Conservation (phyloP, 1,284 basidiomycete genomes). For the Leccinum insigne region DNA sequence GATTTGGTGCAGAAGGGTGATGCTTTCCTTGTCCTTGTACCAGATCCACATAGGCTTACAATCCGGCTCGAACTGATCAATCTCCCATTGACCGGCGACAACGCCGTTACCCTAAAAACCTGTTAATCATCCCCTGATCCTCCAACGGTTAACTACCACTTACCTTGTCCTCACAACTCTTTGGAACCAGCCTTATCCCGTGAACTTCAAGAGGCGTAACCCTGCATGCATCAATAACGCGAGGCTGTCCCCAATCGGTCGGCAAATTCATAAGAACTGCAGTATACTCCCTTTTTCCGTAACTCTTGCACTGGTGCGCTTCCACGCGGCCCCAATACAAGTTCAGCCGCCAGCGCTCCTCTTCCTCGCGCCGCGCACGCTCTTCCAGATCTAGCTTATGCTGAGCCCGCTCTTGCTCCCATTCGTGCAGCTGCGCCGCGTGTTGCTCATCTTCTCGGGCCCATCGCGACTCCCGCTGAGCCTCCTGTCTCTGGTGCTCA, state of each 20-base stretch:
- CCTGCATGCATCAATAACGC: constrained; percentile 22
- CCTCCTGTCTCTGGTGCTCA: background rate
- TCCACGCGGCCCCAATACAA: background rate
- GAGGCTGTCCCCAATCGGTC: constrained; percentile 5
- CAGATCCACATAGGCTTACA: constrained; percentile 21
- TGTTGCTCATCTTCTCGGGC: background rate
- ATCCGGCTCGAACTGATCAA: constrained; percentile 25
- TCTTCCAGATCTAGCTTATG: background rate
- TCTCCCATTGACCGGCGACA: constrained; percentile 22
- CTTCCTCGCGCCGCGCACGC: background rate
- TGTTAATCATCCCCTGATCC: background rate
- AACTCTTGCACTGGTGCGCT: background rate
- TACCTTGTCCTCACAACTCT: constrained; percentile 26
- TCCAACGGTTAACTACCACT: background rate
- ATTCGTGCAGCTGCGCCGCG: background rate
- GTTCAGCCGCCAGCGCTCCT: background rate
- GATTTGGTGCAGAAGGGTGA: background rate
- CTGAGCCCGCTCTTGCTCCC: background rate
- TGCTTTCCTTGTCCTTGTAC: constrained; percentile 29
- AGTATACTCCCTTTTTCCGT: background rate
- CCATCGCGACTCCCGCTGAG: background rate
- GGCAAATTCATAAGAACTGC: constrained; percentile 24
- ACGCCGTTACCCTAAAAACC: constrained; percentile 14
- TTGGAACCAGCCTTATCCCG: constrained; percentile 20
- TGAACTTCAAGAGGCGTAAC: constrained; percentile 29